Evolutionary conservation across 768 basidiomycete genomes (phyloP), one percentile per base, ranked within the genome.

Genomic region (Coprinopsis cinerea): DNA sequence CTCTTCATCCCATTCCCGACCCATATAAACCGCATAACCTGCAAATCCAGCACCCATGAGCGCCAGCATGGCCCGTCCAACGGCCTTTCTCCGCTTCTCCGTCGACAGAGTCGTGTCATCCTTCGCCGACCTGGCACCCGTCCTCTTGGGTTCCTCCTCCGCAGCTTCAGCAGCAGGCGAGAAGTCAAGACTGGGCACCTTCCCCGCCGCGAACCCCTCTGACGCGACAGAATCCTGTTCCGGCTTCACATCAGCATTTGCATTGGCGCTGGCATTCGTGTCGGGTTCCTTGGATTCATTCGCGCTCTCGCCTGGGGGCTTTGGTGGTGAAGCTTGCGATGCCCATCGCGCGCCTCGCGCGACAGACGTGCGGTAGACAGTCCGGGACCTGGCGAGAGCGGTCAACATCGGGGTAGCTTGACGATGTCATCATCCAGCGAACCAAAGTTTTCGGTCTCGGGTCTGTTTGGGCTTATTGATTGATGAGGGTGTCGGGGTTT

Each of bases 111-210:
- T 74, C 13, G 83, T 80, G 44, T 85, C n/a, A n/a, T n/a, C 83
- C 57, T 84, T 88, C 14, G 87, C 84, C 2, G 88, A 90, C 62
- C 70, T 75, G 44, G 89, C 89, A 13, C 89, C 88, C 0, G 88
- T 91, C 45, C 82, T 72, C 52, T 78, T 47, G n/a, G 35, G 73
- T 27, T 63, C 61, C 48, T 67, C 63, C 37, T 67, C 64, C 41
- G 71, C 64, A 14, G 69, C 68, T 42, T 77, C 76, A 14, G 72
- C n/a, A n/a, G n/a, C 68, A 0, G 83, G 82, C 15, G 81, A 74
- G 56, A 88, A 84, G 64, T 88, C 85, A 17, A 88, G 71, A 47
- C 75, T 81, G 3, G 79, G 77, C 4, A 78, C 53, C 49, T 55
- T 63, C 6, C 22, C 40, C 40, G 27, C 26, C 48, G 18, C 45